phyloP scores from a whole-genome alignment of 2,329 filamentous ascomycete genomes.

The Paecilomyces formosus region DNA sequence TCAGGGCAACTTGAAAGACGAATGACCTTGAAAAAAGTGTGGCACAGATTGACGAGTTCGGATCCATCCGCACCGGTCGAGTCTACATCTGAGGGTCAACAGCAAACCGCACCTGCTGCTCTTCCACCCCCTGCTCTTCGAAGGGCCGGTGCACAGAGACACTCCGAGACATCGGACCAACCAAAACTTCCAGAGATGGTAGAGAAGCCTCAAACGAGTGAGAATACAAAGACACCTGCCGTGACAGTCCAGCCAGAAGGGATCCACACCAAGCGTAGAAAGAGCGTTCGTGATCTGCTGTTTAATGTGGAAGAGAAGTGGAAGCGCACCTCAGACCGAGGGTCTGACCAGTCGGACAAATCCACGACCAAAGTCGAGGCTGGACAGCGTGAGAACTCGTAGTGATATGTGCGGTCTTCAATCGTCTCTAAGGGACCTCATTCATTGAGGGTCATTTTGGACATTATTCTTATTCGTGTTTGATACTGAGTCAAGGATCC shows the following conservation, averaged over 20 bases:
- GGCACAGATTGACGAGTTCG: conserved; percentile 3
- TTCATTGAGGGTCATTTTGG: background rate
- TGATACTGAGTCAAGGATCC: background rate
- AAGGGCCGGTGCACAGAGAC: background rate
- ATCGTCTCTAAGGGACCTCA: background rate
- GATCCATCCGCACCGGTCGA: background rate
- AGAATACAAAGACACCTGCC: background rate
- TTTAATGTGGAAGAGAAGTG: background rate
- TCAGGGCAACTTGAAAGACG: conserved; percentile 5
- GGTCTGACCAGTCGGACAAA: background rate
- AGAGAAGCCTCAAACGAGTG: background rate
- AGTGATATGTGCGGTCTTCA: background rate
- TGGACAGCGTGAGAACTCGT: background rate
- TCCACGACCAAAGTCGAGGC: background rate
- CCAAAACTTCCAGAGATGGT: background rate
- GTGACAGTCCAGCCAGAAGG: background rate
- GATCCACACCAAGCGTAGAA: background rate
- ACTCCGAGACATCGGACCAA: background rate
- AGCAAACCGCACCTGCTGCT: background rate
- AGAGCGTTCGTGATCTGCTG: conserved; percentile 7
- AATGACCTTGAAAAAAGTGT: conserved; percentile 7
- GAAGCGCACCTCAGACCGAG: background rate
- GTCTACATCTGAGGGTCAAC: background rate
- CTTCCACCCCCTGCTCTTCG: background rate
- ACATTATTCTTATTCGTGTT: background rate